Conservation (phyloP, 352 stramenopile genomes). For the Phytophthora meadii region DNA sequence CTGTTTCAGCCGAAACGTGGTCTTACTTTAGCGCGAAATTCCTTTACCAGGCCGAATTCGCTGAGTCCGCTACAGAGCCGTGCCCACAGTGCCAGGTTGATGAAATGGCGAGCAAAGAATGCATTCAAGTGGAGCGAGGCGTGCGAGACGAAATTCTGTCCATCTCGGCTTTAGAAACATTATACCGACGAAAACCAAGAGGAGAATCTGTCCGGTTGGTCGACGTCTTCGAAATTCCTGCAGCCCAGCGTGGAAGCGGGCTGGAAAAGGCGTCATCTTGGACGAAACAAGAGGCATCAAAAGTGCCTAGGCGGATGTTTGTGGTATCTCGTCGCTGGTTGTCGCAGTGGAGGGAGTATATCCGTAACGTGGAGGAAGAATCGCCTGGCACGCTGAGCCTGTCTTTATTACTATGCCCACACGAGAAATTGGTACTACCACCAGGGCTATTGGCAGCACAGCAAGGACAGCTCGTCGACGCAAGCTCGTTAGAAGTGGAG, state of each 20-base stretch:
- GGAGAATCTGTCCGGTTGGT: slow-evolving; percentile 44
- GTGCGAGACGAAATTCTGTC: slow-evolving; percentile 70
- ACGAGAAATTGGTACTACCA: slow-evolving; percentile 64
- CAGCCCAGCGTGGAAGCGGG: slow-evolving; percentile 19
- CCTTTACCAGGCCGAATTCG: slow-evolving; percentile 44
- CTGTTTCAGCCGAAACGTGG: slow-evolving; percentile 62
- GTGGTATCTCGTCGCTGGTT: slow-evolving; percentile 69
- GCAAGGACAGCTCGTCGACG: slow-evolving; percentile 49
- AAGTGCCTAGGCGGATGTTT: slow-evolving; percentile 51
- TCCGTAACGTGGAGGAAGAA: slow-evolving; percentile 67
- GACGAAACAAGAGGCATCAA: slow-evolving; percentile 24
- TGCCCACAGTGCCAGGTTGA: slow-evolving; percentile 65
- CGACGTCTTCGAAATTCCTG: slow-evolving; percentile 56
- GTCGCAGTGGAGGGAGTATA: slow-evolving; percentile 70
- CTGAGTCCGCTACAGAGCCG: slow-evolving; percentile 33
- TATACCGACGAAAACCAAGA: slow-evolving; percentile 61
- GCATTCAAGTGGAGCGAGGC: slow-evolving; percentile 59
- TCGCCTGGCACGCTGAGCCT: slow-evolving; percentile 40
- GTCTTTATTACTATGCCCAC: slow-evolving; percentile 51
- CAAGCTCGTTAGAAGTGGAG: slow-evolving; percentile 58
- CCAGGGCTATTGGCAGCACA: slow-evolving; percentile 51
- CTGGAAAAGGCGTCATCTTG: slow-evolving; percentile 34
- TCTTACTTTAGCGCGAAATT: slow-evolving; percentile 73
- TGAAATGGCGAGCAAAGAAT: slow-evolving; percentile 57
- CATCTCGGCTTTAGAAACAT: slow-evolving; percentile 46